Conservation (phyloP, 495 filamentous ascomycete genomes). For the Monascus purpureus region DNA sequence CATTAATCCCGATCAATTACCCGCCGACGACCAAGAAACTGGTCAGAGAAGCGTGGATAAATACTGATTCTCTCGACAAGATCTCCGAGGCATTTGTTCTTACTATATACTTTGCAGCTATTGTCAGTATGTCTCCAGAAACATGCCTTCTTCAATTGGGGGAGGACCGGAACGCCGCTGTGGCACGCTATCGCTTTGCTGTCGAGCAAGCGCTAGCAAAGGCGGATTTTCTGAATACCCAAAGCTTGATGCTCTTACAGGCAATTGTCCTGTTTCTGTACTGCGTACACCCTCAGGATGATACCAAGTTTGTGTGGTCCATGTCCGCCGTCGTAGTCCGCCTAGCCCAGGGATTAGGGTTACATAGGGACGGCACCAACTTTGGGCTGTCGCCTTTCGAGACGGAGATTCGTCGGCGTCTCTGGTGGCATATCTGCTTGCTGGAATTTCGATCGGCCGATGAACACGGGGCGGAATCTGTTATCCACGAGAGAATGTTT, state of each 20-base stretch:
- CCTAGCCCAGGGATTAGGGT: constrained; percentile 66
- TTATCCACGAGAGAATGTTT: constrained; percentile 51
- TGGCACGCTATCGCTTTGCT: constrained; percentile 62
- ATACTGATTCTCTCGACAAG: constrained; percentile 41
- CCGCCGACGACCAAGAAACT: constrained; percentile 41
- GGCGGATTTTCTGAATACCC: constrained; percentile 59
- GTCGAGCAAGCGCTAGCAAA: constrained; percentile 65
- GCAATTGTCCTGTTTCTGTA: constrained; percentile 62
- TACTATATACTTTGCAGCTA: constrained; percentile 61
- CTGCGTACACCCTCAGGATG: constrained; percentile 49
- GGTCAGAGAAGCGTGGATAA: constrained; percentile 27
- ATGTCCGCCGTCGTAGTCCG: constrained; percentile 58
- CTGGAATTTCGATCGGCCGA: constrained; percentile 68
- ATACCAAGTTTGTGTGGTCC: constrained; percentile 53
- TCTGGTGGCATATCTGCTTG: constrained; percentile 75
- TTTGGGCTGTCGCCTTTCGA: constrained; percentile 65
- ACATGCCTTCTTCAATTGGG: constrained; percentile 23
- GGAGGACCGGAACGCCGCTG: constrained; percentile 25
- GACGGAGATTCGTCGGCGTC: constrained; percentile 66
- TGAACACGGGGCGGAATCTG: constrained; percentile 71
- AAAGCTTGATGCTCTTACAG: constrained; percentile 63
- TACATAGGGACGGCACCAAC: constrained; percentile 67
- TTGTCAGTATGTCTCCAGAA: constrained; percentile 47
- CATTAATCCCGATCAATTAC: constrained; percentile 55
- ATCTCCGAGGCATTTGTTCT: constrained; percentile 62